Conservation (phyloP, 1,139 yeast species). For the Diutina scorzettiae region DNA sequence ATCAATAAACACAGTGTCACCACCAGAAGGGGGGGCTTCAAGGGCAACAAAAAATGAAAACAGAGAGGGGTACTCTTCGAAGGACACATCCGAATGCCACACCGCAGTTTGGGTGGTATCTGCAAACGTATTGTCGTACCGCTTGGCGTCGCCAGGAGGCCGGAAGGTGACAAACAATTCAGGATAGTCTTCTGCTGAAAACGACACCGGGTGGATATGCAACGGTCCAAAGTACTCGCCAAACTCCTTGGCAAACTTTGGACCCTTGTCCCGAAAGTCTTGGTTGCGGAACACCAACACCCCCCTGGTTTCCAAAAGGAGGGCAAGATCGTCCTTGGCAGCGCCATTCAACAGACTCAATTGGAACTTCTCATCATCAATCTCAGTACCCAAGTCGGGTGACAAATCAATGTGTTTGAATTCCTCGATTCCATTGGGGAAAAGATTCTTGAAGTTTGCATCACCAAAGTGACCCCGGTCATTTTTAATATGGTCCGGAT, state of each 20-base stretch:
- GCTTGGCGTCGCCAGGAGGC: slow-evolving; percentile 16
- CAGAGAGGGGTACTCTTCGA: slow-evolving; percentile 21
- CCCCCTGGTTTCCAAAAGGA: slow-evolving; percentile 21
- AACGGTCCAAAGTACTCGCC: slow-evolving; percentile 22
- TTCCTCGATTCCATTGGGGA: background rate
- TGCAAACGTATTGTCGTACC: slow-evolving; percentile 15
- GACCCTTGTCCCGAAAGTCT: slow-evolving; percentile 21
- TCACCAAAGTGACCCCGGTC: slow-evolving; percentile 9
- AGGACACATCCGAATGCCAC: slow-evolving; percentile 24
- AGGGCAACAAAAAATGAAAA: slow-evolving; percentile 21
- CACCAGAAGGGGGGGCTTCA: slow-evolving; percentile 22
- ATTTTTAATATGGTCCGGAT: slow-evolving; percentile 10
- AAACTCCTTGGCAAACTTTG: slow-evolving; percentile 18
- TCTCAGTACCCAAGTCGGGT: slow-evolving; percentile 8
- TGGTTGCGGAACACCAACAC: slow-evolving; percentile 21
- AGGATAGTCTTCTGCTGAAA: slow-evolving; percentile 17
- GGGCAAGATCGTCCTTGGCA: slow-evolving; percentile 20
- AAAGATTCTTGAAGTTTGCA: slow-evolving; percentile 7
- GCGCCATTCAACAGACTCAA: slow-evolving; percentile 19
- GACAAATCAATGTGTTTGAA: slow-evolving; percentile 7
- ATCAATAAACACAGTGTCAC: slow-evolving; percentile 24
- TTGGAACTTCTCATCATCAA: slow-evolving; percentile 12
- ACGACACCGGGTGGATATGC: slow-evolving; percentile 21
- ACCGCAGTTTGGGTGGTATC: slow-evolving; percentile 11
- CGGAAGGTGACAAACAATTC: slow-evolving; percentile 21